Evolutionary conservation across 1,284 basidiomycete genomes (phyloP).

Genomic region (Lentinus polychrous): DNA sequence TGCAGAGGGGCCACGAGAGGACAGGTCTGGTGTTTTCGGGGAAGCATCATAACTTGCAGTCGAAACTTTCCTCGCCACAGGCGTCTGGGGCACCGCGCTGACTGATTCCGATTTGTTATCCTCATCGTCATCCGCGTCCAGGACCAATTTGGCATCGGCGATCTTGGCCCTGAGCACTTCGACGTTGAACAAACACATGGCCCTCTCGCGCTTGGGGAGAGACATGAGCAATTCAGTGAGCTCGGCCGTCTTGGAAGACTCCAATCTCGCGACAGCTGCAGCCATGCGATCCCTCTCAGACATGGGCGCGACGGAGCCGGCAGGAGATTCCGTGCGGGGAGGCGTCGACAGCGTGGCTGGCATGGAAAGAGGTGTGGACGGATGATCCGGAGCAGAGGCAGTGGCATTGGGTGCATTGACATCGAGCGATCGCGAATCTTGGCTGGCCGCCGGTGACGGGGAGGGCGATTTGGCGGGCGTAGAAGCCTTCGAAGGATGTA

Average conservation of each 20-base stretch:
- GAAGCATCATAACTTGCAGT: constrained; percentile 34
- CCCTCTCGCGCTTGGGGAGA: constrained; percentile 81
- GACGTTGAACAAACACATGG: constrained; percentile 83
- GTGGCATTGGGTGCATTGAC: constrained; percentile 57
- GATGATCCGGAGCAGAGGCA: constrained; percentile 77
- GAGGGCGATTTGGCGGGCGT: constrained; percentile 38
- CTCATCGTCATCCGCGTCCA: constrained; percentile 64
- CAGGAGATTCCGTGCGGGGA: constrained; percentile 71
- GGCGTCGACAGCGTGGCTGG: constrained; percentile 67
- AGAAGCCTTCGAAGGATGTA: constrained; percentile 33
- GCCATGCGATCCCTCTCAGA: constrained; percentile 73
- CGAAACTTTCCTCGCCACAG: constrained; percentile 51
- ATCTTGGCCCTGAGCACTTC: constrained; percentile 77
- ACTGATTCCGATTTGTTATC: constrained; percentile 31
- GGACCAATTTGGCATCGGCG: constrained; percentile 73
- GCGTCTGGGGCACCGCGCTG: constrained; percentile 42
- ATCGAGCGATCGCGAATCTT: constrained; percentile 54
- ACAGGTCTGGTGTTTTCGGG: constrained; percentile 66
- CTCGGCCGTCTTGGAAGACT: constrained; percentile 48
- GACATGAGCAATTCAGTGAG: constrained; percentile 78
- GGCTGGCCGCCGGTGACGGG: constrained; percentile 39
- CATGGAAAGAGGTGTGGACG: constrained; percentile 73
- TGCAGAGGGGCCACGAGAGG: constrained; percentile 64
- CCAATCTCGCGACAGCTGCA: constrained; percentile 59
- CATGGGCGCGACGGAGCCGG: constrained; percentile 58